These are phyloP conservation scores for Tolypocladium endophyticum DNA, from an alignment of 2,329 filamentous ascomycete genomes.

Conservation along the genomic window DNA sequence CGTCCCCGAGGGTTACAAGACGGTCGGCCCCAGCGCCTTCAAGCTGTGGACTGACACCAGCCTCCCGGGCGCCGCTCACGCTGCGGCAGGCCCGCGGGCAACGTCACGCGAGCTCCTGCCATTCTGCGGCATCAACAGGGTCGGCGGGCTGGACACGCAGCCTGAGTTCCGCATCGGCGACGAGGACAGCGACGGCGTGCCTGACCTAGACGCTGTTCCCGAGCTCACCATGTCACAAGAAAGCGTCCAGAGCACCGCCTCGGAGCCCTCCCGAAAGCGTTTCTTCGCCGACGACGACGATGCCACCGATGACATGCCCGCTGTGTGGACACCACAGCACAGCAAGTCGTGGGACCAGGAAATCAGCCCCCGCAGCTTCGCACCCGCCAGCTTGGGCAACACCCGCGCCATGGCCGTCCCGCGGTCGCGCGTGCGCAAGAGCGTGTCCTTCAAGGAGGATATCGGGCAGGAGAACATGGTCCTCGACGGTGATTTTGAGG, in stretches of 20 bases:
- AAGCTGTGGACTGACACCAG: conserved; percentile 36
- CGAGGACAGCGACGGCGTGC: conserved; percentile 17
- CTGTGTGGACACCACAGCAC: neutral
- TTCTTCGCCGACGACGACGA: conserved; percentile 33
- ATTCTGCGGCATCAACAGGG: conserved; percentile 70
- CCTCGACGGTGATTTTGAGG: conserved; percentile 50
- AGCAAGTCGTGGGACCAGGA: conserved; percentile 24
- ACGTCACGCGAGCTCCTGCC: conserved; percentile 56
- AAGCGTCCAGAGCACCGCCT: conserved; percentile 28
- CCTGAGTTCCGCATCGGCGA: conserved; percentile 23
- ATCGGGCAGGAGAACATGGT: conserved; percentile 37
- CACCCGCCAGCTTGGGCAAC: conserved; percentile 25
- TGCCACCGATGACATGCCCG: conserved; percentile 1
- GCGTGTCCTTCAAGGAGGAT: conserved; percentile 7
- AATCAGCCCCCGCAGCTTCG: conserved; percentile 27
- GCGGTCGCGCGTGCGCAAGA: conserved; percentile 17
- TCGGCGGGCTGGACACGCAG: conserved; percentile 58
- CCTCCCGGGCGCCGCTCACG: neutral
- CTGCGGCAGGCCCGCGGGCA: conserved; percentile 9
- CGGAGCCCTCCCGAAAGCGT: conserved; percentile 33
- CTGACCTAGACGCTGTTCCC: conserved; percentile 29
- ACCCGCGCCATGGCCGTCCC: conserved; percentile 40
- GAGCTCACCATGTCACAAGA: conserved; percentile 46
- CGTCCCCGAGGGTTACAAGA: conserved; percentile 91
- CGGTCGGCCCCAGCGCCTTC: conserved; percentile 38